Percentiles rank a stretch among this genome's conserved stretches.
Evolutionary conservation across 23 red algal species (phyloP).

Genomic region (Gracilaria vermiculophylla): DNA sequence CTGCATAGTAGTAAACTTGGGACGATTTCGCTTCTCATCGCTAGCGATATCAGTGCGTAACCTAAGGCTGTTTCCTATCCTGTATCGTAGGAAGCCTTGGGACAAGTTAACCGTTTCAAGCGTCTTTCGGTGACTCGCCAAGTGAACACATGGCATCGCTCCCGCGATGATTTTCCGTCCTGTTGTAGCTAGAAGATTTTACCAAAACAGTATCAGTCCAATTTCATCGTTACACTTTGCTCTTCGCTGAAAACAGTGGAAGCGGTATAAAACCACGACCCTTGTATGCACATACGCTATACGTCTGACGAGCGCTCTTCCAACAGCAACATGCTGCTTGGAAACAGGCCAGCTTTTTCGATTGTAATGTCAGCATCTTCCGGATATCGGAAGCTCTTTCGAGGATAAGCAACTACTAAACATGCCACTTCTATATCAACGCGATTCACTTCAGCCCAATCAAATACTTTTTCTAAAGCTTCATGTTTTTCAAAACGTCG

Average conservation of each 20-base stretch:
- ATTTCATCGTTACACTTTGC: too few species aligned
- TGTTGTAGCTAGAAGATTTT: too few species aligned
- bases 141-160: neutral
- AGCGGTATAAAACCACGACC: neutral
- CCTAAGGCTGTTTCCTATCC: neutral
- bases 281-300: neutral
- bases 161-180: neutral
- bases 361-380: conserved; percentile 76
- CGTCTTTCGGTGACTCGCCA: neutral
- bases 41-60: neutral
- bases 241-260: neutral
- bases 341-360: conserved; percentile 69
- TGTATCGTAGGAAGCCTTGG: neutral
- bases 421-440: conserved; percentile 77
- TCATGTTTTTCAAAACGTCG: conserved; percentile 69
- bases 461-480: conserved; percentile 79
- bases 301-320: conserved; percentile 60
- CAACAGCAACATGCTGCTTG: conserved; percentile 69
- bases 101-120: neutral
- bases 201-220: neutral
- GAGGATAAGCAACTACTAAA: conserved; percentile 74
- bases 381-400: conserved; percentile 77
- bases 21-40: too few species aligned
- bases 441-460: conserved; percentile 92
- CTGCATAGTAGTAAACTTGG: too few species aligned